phyloP scores from a whole-genome alignment of 2,329 filamentous ascomycete genomes.

The Venturia effusa region DNA sequence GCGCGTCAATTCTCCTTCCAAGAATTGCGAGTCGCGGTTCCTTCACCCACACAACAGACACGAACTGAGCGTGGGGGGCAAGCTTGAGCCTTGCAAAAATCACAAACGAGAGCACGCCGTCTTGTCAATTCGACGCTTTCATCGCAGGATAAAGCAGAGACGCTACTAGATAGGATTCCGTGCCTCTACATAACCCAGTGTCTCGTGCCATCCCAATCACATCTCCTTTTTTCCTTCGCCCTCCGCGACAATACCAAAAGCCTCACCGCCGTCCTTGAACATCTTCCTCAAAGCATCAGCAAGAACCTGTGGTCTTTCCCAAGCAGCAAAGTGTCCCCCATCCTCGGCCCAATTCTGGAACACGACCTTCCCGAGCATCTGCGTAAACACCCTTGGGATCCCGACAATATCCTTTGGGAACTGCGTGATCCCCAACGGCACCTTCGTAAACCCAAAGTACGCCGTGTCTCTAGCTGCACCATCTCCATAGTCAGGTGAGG shows the following conservation, averaged over 20 bases:
- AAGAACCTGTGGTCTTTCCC: constrained; percentile 45
- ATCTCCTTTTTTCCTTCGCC: neutral
- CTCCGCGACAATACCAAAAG: constrained; percentile 21
- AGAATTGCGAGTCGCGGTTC: neutral
- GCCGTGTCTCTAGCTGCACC: neutral
- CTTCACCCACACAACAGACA: neutral
- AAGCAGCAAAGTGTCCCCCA: constrained; percentile 53
- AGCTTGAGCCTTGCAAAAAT: neutral
- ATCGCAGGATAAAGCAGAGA: too few species aligned
- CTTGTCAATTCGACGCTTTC: too few species aligned
- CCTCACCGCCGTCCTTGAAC: constrained; percentile 39
- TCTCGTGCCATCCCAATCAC: neutral
- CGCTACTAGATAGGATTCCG: too few species aligned
- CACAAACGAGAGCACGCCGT: too few species aligned
- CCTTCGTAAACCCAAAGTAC: constrained; percentile 9
- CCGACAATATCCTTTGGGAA: constrained; percentile 50
- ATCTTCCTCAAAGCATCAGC: constrained; percentile 44
- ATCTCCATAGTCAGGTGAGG: constrained; percentile 13
- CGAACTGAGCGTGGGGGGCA: neutral
- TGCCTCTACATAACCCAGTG: too few species aligned
- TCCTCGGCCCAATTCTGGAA: constrained; percentile 40
- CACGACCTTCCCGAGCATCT: constrained; percentile 48
- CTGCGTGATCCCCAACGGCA: constrained; percentile 40
- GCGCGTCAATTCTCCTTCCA: neutral
- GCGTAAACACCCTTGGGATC: constrained; percentile 44